These are phyloP conservation scores for Saprolegnia diclina DNA, from an alignment of 352 stramenopile species.

Conservation along the genomic window DNA sequence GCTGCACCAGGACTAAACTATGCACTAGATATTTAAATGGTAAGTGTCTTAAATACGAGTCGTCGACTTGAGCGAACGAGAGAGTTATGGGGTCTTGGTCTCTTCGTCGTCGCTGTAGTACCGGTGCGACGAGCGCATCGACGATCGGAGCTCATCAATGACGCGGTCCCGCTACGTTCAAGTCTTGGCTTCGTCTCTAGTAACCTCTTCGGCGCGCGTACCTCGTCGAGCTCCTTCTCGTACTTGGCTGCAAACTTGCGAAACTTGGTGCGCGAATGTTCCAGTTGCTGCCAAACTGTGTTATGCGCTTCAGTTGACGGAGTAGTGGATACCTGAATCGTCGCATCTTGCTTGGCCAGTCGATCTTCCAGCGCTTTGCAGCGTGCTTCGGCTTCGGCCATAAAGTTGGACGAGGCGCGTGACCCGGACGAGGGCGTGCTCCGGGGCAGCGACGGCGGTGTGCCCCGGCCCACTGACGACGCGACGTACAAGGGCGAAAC, in stretches of 20 bases:
- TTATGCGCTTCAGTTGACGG: background rate
- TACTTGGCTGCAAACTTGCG: conserved; percentile 82
- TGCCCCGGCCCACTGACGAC: background rate
- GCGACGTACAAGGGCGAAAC: background rate
- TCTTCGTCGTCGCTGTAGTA: conserved; percentile 7
- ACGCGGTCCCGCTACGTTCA: conserved; percentile 32
- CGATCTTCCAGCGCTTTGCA: conserved; percentile 76
- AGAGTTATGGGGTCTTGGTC: background rate
- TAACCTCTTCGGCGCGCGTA: conserved; percentile 26
- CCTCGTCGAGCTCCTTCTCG: conserved; percentile 75
- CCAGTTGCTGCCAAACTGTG: conserved; percentile 53
- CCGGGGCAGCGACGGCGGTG: background rate
- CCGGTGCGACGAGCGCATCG: conserved; percentile 26
- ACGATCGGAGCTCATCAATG: conserved; percentile 38
- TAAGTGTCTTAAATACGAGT: too few relatives aligned
- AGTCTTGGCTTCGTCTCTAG: too few relatives aligned
- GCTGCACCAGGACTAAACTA: too few relatives aligned
- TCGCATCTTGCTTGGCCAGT: conserved; percentile 61
- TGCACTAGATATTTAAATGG: too few relatives aligned
- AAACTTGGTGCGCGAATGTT: conserved; percentile 81
- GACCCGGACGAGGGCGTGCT: conserved; percentile 30
- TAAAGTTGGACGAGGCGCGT: conserved; percentile 50
- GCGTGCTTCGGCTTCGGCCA: conserved; percentile 65
- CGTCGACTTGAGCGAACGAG: too few relatives aligned
- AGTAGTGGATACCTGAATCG: conserved; percentile 55